These are phyloP conservation scores for Corymbia maculata DNA, from an alignment of 345 rosid genomes.

Conservation along the genomic window DNA sequence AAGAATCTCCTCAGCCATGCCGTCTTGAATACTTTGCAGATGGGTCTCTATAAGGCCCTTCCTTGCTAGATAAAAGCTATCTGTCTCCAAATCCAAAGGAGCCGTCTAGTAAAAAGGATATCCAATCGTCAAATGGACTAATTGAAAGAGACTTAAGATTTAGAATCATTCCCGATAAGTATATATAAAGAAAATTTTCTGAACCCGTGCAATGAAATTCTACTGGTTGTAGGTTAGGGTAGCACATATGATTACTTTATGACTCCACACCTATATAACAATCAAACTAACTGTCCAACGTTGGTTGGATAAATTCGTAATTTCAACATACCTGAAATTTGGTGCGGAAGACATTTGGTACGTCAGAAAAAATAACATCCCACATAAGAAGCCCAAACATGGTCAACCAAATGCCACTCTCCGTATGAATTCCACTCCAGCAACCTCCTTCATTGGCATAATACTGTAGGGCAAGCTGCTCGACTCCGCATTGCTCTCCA, in stretches of 20 bases:
- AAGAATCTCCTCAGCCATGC: constrained; percentile 81
- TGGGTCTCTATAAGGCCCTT: constrained; percentile 41
- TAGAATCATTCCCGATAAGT: background rate
- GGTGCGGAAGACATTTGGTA: constrained; percentile 70
- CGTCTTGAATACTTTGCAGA: constrained; percentile 47
- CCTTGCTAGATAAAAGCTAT: constrained; percentile 54
- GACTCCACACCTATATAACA: background rate
- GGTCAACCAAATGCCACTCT: constrained; percentile 91
- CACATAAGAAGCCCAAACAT: constrained; percentile 90
- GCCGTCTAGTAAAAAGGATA: constrained; percentile 36
- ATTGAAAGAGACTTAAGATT: background rate
- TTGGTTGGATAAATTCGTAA: background rate
- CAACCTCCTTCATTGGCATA: constrained; percentile 81
- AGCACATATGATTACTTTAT: background rate
- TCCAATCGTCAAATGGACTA: background rate
- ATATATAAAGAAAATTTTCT: background rate
- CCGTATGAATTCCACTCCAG: constrained; percentile 83
- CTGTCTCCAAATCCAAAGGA: constrained; percentile 78
- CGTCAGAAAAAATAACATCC: constrained; percentile 66
- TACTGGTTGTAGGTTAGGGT: background rate
- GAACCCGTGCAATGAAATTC: background rate
- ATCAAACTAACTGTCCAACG: background rate
- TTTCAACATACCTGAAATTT: constrained; percentile 57
- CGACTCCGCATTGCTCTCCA: constrained; percentile 89
- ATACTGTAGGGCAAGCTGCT: constrained; percentile 86